Conservation (phyloP, 78 protist species). For the Dictyostelium firmibasis region DNA sequence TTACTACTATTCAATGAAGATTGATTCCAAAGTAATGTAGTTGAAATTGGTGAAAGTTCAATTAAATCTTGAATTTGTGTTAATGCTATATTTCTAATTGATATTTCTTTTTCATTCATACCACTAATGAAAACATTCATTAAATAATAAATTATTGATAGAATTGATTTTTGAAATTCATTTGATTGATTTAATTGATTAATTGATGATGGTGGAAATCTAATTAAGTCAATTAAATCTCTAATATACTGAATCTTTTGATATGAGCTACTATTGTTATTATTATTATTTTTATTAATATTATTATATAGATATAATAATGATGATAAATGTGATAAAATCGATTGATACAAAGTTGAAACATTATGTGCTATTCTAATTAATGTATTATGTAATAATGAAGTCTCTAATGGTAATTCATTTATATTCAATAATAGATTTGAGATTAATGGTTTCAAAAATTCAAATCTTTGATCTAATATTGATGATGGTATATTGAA, state of each 20-base stretch:
- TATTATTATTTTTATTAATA: no score
- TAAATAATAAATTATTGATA: neutral
- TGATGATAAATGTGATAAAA: neutral
- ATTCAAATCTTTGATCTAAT: neutral
- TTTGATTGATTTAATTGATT: neutral
- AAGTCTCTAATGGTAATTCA: conserved; percentile 11
- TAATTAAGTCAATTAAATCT: conserved; percentile 35
- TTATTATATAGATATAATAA: neutral
- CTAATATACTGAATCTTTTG: neutral
- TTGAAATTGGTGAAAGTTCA: neutral
- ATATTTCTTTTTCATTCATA: neutral
- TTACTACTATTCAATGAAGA: neutral
- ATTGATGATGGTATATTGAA: neutral
- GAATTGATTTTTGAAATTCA: neutral
- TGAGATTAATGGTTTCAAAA: neutral
- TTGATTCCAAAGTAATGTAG: neutral
- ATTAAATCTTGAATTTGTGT: neutral
- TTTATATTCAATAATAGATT: neutral
- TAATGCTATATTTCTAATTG: neutral
- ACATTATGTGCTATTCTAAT: neutral
- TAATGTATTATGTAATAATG: neutral
- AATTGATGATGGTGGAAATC: neutral
- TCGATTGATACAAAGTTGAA: neutral
- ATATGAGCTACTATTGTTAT: neutral
- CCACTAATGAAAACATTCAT: neutral